Percentiles rank a stretch among this genome's conserved stretches.
phyloP scores from a whole-genome alignment of 208 protist species.

The Leishmania gerbilli region DNA sequence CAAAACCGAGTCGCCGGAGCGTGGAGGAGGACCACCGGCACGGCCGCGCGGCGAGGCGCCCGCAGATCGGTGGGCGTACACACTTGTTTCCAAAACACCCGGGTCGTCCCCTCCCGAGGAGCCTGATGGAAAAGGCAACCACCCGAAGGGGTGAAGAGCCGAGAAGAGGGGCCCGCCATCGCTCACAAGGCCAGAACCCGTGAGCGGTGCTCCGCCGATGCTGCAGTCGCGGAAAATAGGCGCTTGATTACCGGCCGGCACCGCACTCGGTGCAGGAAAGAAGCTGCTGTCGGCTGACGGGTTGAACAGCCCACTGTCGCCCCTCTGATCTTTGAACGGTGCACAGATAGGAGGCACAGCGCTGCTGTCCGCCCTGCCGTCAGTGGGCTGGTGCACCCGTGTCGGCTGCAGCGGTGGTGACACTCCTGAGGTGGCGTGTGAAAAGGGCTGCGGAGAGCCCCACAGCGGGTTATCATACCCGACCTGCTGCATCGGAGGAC shows the following conservation, averaged over 20 bases:
- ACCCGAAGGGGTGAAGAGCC: conserved; percentile 16
- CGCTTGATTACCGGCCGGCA: not conserved
- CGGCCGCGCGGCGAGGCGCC: not conserved
- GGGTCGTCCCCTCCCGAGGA: not conserved
- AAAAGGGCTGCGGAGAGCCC: not conserved
- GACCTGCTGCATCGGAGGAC: no score
- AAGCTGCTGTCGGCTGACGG: not conserved
- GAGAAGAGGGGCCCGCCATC: conserved; percentile 4
- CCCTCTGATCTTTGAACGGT: not conserved
- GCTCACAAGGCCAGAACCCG: not conserved
- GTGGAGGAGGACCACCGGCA: not conserved
- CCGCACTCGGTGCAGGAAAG: not conserved
- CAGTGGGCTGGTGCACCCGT: no score
- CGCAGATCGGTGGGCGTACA: not conserved
- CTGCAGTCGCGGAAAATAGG: not conserved
- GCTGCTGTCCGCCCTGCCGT: not conserved
- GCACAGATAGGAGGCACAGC: not conserved
- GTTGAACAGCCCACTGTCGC: not conserved
- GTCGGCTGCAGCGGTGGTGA: not conserved
- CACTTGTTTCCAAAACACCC: not conserved
- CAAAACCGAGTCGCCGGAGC: conserved; percentile 6
- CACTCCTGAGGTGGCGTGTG: not conserved
- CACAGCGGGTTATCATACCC: not conserved
- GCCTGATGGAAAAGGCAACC: conserved; percentile 11
- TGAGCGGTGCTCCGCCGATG: not conserved